Evolutionary conservation across 306 rosid genomes (phyloP).

Genomic region (Prunus salicina): DNA sequence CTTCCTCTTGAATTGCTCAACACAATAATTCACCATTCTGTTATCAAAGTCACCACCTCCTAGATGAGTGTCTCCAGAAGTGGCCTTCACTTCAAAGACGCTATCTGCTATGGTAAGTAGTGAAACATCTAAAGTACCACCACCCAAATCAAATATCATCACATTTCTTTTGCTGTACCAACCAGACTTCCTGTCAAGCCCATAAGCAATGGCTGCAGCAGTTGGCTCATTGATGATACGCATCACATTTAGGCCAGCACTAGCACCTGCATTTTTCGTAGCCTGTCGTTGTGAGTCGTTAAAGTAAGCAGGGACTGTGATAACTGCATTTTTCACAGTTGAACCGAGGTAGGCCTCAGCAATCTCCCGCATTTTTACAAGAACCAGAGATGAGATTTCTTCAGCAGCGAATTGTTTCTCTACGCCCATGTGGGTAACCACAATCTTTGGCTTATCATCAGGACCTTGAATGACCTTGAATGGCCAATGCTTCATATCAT

Average conservation of each 20-base stretch:
- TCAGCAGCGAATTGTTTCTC: slow-evolving; percentile 20
- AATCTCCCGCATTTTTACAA: slow-evolving; percentile 70
- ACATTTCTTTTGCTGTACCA: slow-evolving; percentile 54
- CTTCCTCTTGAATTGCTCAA: slow-evolving; percentile 16
- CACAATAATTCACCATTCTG: slow-evolving; percentile 15
- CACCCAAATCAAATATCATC: slow-evolving; percentile 55
- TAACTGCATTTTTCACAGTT: too few relatives aligned
- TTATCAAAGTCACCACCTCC: slow-evolving; percentile 24
- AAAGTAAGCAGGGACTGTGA: slow-evolving; percentile 80
- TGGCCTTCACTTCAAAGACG: slow-evolving; percentile 15
- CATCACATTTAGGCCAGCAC: slow-evolving; percentile 60
- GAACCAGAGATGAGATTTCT: slow-evolving; percentile 69
- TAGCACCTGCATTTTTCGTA: slow-evolving; percentile 61
- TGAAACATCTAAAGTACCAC: slow-evolving; percentile 24
- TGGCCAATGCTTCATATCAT: not conserved
- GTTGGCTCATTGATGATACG: slow-evolving; percentile 67
- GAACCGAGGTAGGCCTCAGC: slow-evolving; percentile 51
- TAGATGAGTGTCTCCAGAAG: slow-evolving; percentile 21
- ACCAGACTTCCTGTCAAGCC: slow-evolving; percentile 59
- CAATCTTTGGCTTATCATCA: slow-evolving; percentile 12
- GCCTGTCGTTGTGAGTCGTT: slow-evolving; percentile 75
- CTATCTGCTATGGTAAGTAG: not conserved
- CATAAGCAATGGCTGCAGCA: slow-evolving; percentile 76
- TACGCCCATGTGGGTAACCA: not conserved
- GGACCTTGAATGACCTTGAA: slow-evolving; percentile 6